Conservation (phyloP, 768 basidiomycete species). For the Tricholoma sp. region DNA sequence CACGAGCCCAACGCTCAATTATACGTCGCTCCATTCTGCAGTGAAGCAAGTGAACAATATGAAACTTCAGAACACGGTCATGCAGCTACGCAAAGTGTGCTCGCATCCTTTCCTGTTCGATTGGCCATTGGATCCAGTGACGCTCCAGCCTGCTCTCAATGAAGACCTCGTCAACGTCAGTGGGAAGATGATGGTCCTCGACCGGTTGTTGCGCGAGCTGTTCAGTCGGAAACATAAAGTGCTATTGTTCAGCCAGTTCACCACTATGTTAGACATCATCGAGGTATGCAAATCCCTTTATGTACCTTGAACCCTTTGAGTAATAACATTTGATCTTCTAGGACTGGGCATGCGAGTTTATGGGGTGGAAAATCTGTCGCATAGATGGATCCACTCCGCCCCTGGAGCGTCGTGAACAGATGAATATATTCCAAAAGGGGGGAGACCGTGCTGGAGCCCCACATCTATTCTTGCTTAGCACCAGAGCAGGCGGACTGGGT, state of each 20-base stretch:
- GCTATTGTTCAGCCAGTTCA: constrained; percentile 89
- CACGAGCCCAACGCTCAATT: not conserved
- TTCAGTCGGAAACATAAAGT: constrained; percentile 82
- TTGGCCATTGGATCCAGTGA: constrained; percentile 66
- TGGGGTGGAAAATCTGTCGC: constrained; percentile 80
- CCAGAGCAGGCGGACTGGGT: constrained; percentile 74
- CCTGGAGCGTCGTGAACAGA: constrained; percentile 77
- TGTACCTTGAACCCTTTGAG: constrained; percentile 1
- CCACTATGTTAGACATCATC: constrained; percentile 93
- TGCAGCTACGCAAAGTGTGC: constrained; percentile 97
- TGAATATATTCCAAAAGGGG: constrained; percentile 76
- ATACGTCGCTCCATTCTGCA: not conserved
- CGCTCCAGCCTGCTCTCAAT: constrained; percentile 60
- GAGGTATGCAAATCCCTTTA: constrained; percentile 45
- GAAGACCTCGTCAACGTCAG: constrained; percentile 80
- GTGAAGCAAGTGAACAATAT: constrained; percentile 87
- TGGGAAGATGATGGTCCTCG: constrained; percentile 97
- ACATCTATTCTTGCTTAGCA: constrained; percentile 73
- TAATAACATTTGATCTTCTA: constrained; percentile 16
- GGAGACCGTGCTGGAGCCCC: constrained; percentile 63
- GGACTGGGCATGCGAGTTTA: constrained; percentile 87
- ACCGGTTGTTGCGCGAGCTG: constrained; percentile 78
- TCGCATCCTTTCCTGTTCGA: constrained; percentile 91
- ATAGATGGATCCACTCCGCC: constrained; percentile 88
- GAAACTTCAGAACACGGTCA: constrained; percentile 90